Conservation (phyloP, 768 basidiomycete species). For the Exsudoporus frostii region DNA sequence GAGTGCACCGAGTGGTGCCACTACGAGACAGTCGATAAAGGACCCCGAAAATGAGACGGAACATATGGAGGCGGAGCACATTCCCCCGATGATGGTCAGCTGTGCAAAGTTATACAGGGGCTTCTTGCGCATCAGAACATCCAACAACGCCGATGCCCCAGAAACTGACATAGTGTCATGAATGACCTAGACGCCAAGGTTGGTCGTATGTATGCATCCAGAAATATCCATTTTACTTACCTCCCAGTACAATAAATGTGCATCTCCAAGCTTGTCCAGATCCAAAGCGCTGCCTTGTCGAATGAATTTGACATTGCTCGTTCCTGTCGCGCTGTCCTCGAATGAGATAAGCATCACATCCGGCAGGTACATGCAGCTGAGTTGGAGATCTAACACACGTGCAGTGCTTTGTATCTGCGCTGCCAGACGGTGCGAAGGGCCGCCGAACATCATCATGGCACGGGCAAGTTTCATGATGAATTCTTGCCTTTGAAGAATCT, state of each 20-base stretch:
- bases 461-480: constrained; percentile 82
- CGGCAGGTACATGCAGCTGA: constrained; percentile 71
- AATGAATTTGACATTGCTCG: constrained; percentile 77
- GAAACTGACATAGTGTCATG: constrained; percentile 76
- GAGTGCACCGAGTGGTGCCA: constrained; percentile 73
- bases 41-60: constrained; percentile 69
- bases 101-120: constrained; percentile 61
- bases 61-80: constrained; percentile 75
- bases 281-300: constrained; percentile 70
- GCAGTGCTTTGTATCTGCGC: constrained; percentile 79
- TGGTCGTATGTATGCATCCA: background rate
- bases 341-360: constrained; percentile 80
- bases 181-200: constrained; percentile 53
- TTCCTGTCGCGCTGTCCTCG: constrained; percentile 75
- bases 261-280: constrained; percentile 70
- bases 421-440: constrained; percentile 78
- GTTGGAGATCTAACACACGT: constrained; percentile 70
- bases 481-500: constrained; percentile 76
- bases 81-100: constrained; percentile 67
- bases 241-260: constrained; percentile 73
- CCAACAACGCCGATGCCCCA: constrained; percentile 67
- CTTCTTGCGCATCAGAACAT: constrained; percentile 64
- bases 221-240: constrained; percentile 31
- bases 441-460: constrained; percentile 89
- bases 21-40: constrained; percentile 71